Evolutionary conservation across 257 asterid species (phyloP).

Genomic region (Cinchona pubescens): DNA sequence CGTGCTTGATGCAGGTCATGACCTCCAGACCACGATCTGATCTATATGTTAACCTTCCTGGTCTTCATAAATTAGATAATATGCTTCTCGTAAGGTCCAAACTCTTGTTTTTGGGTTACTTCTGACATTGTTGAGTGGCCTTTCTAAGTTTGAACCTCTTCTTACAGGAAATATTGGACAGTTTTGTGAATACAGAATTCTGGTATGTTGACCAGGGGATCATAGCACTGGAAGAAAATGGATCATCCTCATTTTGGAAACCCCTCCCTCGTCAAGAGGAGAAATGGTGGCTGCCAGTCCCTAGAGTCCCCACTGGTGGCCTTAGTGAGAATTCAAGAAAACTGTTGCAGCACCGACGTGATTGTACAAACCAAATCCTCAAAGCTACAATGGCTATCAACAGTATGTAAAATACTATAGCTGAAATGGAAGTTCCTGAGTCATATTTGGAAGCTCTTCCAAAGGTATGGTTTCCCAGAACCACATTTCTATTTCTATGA

Average conservation of each 20-base stretch:
- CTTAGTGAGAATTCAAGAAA: slow-evolving; percentile 60
- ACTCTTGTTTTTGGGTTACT: not conserved
- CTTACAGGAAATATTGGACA: slow-evolving; percentile 78
- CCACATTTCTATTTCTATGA: not conserved
- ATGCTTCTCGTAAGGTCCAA: slow-evolving; percentile 62
- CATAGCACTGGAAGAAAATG: slow-evolving; percentile 49
- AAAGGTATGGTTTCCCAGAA: slow-evolving; percentile 49
- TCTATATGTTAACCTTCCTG: slow-evolving; percentile 72
- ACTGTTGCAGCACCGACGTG: slow-evolving; percentile 55
- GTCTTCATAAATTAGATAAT: slow-evolving; percentile 69
- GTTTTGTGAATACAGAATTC: slow-evolving; percentile 72
- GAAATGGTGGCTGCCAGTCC: slow-evolving; percentile 92
- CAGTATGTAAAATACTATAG: slow-evolving; percentile 53
- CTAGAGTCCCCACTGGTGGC: slow-evolving; percentile 62
- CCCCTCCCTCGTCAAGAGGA: slow-evolving; percentile 69
- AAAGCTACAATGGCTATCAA: slow-evolving; percentile 94
- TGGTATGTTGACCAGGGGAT: slow-evolving; percentile 94
- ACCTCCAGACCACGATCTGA: slow-evolving; percentile 77
- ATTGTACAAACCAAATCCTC: slow-evolving; percentile 79
- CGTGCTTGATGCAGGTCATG: slow-evolving; percentile 84
- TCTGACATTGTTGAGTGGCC: not conserved
- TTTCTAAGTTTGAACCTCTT: no score
- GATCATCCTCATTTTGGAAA: slow-evolving; percentile 73
- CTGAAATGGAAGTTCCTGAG: slow-evolving; percentile 87
- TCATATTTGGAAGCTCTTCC: slow-evolving; percentile 78